Conservation (phyloP, 306 rosid species). For the Rosa rugosa region DNA sequence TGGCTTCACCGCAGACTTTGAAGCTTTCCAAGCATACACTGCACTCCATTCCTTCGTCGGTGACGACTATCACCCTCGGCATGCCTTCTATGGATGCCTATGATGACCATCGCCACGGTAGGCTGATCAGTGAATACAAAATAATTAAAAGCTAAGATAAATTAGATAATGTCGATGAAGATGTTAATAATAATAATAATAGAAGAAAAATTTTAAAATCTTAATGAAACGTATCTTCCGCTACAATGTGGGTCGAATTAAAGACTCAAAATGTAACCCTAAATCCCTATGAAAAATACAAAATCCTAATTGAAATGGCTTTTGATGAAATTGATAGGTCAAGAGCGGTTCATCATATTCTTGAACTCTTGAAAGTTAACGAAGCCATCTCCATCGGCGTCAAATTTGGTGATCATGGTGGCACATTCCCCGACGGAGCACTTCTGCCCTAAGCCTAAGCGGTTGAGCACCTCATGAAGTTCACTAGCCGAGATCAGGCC, state of each 20-base stretch:
- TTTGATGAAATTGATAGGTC: neutral
- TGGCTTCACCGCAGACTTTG: neutral
- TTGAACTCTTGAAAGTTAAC: conserved; percentile 89
- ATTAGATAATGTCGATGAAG: too few species aligned
- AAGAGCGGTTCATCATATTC: conserved; percentile 65
- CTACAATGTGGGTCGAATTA: neutral
- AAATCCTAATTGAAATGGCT: neutral
- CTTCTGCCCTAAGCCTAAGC: conserved; percentile 71
- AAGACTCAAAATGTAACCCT: neutral
- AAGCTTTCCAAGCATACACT: neutral
- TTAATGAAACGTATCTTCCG: too few species aligned
- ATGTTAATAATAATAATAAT: too few species aligned
- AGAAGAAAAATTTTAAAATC: too few species aligned
- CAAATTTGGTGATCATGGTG: conserved; percentile 70
- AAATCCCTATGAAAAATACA: neutral
- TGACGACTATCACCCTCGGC: neutral
- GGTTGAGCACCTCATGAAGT: conserved; percentile 61
- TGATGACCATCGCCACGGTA: neutral
- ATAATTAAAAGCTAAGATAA: neutral
- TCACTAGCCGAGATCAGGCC: conserved; percentile 72
- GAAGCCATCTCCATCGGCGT: conserved; percentile 77
- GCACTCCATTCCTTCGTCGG: neutral
- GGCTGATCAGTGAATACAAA: neutral
- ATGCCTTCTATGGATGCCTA: neutral
- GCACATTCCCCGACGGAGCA: conserved; percentile 60